These are phyloP conservation scores for Macroventuria anomochaeta DNA, from an alignment of 2,329 filamentous ascomycete species.

Conservation along the genomic window DNA sequence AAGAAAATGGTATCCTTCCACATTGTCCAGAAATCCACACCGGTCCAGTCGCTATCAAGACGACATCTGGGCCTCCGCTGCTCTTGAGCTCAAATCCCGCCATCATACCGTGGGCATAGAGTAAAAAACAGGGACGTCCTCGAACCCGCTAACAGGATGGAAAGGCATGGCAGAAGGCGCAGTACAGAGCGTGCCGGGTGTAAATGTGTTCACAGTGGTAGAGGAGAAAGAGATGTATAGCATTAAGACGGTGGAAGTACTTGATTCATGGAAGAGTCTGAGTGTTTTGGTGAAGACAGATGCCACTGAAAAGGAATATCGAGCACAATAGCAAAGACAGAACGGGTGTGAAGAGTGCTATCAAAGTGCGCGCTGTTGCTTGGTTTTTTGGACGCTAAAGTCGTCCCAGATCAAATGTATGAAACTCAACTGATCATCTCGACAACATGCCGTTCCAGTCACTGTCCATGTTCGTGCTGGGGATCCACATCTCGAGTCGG, in stretches of 20 bases:
- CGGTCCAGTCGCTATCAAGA: not conserved
- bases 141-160: not conserved
- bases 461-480: slow-evolving; percentile 13
- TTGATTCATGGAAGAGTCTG: not conserved
- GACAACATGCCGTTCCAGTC: slow-evolving; percentile 4
- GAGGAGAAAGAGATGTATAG: not conserved
- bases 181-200: not conserved
- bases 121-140: not conserved
- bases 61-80: not conserved
- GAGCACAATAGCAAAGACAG: not conserved
- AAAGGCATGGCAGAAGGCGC: not conserved
- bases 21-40: not conserved
- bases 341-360: not conserved
- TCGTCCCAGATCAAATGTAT: not conserved
- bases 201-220: not conserved
- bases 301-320: not conserved
- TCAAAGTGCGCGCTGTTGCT: not conserved
- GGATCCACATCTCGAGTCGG: slow-evolving; percentile 25
- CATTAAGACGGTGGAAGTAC: not conserved
- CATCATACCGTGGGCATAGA: not conserved
- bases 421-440: not conserved
- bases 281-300: not conserved
- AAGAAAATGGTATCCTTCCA: not conserved
- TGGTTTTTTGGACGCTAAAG: not conserved
- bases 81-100: not conserved